phyloP scores from a whole-genome alignment of 148 eudicot species.

The Camellia japonica region DNA sequence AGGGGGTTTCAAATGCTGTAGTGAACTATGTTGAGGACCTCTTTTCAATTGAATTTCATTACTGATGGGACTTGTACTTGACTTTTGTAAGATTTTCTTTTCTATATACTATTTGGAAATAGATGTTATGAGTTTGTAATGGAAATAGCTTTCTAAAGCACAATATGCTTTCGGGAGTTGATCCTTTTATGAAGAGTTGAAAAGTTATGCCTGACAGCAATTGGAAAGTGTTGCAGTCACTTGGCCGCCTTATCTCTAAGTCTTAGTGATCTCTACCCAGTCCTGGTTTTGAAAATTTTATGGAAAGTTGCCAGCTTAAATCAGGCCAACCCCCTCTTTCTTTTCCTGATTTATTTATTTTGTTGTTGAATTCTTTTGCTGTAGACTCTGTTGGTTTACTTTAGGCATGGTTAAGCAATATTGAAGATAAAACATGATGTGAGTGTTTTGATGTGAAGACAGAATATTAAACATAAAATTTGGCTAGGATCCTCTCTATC shows the following conservation, averaged over 20 bases:
- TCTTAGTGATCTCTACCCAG: not conserved
- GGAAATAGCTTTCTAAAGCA: not conserved
- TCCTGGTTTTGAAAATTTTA: not conserved
- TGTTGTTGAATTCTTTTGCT: too few relatives aligned
- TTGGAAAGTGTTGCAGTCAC: not conserved
- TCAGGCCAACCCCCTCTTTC: not conserved
- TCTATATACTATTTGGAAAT: not conserved
- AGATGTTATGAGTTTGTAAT: not conserved
- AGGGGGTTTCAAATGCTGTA: not conserved
- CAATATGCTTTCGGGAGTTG: not conserved
- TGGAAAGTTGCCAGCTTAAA: not conserved
- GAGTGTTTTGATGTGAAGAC: too few relatives aligned
- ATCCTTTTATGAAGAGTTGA: not conserved
- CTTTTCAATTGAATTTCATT: not conserved
- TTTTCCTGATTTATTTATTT: too few relatives aligned
- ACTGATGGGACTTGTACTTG: slow-evolving; percentile 5
- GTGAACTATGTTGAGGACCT: not conserved
- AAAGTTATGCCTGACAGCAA: not conserved
- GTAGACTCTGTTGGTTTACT: too few relatives aligned
- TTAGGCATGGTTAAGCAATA: too few relatives aligned
- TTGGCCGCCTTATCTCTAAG: not conserved
- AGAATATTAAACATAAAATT: too few relatives aligned
- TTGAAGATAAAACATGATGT: too few relatives aligned
- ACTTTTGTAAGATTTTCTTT: not conserved
- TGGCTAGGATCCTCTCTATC: too few relatives aligned